phyloP scores from a whole-genome alignment of 2,329 filamentous ascomycete genomes.

The Alternaria incomplexa region DNA sequence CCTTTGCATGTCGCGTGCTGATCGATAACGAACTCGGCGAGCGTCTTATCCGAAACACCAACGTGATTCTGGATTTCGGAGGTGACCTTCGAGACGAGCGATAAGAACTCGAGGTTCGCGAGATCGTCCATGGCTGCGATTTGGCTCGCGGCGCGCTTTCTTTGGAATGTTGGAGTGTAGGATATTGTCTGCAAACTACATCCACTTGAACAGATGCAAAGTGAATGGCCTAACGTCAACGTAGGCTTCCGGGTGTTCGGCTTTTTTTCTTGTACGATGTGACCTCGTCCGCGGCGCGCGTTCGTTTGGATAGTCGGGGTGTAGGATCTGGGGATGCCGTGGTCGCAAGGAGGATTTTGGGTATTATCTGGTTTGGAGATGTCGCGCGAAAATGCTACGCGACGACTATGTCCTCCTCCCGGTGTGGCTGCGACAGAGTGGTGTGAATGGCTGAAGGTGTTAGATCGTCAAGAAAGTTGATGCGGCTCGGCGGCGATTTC shows the following conservation, averaged over 20 bases:
- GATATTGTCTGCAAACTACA: neutral
- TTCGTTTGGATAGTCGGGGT: conserved; percentile 1
- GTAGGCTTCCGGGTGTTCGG: neutral
- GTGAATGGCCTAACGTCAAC: neutral
- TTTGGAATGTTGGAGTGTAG: neutral
- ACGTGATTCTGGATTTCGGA: conserved; percentile 94
- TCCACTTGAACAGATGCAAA: neutral
- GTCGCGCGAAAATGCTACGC: neutral
- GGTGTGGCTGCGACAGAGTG: neutral
- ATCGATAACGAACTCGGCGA: conserved; percentile 95
- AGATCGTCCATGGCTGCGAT: conserved; percentile 78
- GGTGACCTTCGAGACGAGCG: conserved; percentile 91
- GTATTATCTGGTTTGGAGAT: neutral
- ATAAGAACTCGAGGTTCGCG: conserved; percentile 87
- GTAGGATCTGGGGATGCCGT: neutral
- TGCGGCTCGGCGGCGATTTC: conserved; percentile 18
- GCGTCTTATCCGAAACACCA: conserved; percentile 88
- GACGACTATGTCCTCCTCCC: neutral
- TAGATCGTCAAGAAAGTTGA: conserved; percentile 15
- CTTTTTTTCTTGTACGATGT: neutral
- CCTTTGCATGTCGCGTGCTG: conserved; percentile 78
- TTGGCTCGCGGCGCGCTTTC: conserved; percentile 1
- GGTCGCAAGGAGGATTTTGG: neutral
- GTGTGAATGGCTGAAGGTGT: neutral
- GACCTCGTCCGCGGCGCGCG: neutral